Evolutionary conservation across 108 stramenopile genomes (phyloP).

Genomic region (Chaetoceros tenuissimus): DNA sequence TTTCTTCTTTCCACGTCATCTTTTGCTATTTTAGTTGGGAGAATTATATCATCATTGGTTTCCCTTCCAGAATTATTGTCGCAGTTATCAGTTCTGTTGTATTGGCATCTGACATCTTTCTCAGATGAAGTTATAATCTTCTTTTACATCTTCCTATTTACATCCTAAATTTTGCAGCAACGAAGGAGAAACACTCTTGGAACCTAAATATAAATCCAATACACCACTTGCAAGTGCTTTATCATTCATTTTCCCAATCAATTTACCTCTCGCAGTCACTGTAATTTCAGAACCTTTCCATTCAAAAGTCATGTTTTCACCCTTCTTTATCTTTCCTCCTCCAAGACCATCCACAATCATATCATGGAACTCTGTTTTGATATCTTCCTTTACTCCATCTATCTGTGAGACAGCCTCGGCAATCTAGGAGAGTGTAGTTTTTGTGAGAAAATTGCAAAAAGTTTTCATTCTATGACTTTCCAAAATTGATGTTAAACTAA

Average conservation of each 20-base stretch:
- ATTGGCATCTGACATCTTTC: no score
- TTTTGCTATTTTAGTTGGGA: no score
- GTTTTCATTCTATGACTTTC: no score
- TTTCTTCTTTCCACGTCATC: no score
- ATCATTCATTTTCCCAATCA: slow-evolving; percentile 14
- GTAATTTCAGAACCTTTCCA: slow-evolving; percentile 24
- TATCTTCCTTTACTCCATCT: background rate
- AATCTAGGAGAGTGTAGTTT: no score
- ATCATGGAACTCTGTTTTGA: slow-evolving; percentile 8
- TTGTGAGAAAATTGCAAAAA: no score
- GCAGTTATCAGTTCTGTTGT: no score
- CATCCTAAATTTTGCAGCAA: slow-evolving; percentile 10
- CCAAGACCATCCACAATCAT: slow-evolving; percentile 19
- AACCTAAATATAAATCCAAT: slow-evolving; percentile 11
- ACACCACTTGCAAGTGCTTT: slow-evolving; percentile 11
- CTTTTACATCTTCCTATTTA: no score
- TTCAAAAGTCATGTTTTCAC: slow-evolving; percentile 20
- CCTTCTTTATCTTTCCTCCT: slow-evolving; percentile 22
- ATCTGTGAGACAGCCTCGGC: slow-evolving; percentile 21
- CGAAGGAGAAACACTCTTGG: slow-evolving; percentile 9
- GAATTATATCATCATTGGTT: no score
- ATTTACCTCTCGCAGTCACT: slow-evolving; percentile 14
- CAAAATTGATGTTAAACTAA: no score
- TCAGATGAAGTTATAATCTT: no score
- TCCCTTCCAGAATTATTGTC: no score